Evolutionary conservation across 768 basidiomycete species (phyloP), one percentile per base, ranked within the genome.

Genomic region (Dendrothele bispora): DNA sequence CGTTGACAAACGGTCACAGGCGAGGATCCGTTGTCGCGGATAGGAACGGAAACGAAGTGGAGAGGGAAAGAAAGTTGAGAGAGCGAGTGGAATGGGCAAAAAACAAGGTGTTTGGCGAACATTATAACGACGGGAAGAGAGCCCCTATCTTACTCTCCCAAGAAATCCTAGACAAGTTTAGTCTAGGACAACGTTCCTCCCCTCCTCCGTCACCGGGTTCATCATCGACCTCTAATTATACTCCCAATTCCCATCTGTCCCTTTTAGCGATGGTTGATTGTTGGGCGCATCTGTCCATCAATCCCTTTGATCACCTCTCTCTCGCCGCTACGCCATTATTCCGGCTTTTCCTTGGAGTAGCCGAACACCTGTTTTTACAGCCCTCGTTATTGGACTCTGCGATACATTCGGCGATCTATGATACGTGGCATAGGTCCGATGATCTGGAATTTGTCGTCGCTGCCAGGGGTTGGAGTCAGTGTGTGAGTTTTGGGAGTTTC

Each of bases 251-350:
- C 1, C 95, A 99, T 63, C 82, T 98, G 46, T 86, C 91, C 7
- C 77, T 99, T 7, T 81, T 98, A 39, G 94, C 95, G 14, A 98
- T 99, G 94, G 97, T 98, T 17, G 97, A 99, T 67, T 95, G 91
- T 58, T 99, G 97, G 97, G 87, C 91, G 7, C 79, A 80, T 42
- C 81, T 98, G 43, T 71, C 74, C 0, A 94, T 97, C 60, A 81
- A 89, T 45, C 97, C 97, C 0, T 95, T 90, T 62, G 83, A 81
- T 27, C 95, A 98, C 69, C 83, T 98, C 52, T 79, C 86, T 7
- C 82, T 98, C 37, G 95, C 95, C 0, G 95, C 94, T 7, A 99
- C 95, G 2, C 97, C 97, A 0, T 80, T 98, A 28, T 99, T 99
- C 71, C 82, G 94, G 43, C 77, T 99, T 52, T 98, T 95, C 85